Evolutionary conservation across 805 yeast species (phyloP), one percentile per base, ranked within the genome.

Genomic region (Barnettozyma pratensis): DNA sequence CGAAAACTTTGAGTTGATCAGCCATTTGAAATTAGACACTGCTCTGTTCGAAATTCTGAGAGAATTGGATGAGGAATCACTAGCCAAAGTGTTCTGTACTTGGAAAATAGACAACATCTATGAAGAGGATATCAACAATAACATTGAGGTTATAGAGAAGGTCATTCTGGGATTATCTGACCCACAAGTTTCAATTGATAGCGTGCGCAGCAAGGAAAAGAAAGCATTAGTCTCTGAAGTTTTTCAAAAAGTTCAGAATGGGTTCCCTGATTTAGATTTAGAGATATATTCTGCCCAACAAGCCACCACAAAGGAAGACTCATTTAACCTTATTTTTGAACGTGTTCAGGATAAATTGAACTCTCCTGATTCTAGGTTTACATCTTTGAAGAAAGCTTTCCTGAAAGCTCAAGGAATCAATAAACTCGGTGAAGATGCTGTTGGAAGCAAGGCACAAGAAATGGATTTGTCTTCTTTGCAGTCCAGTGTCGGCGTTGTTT

Each of bases 111-210:
- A 42, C 4, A 14, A 42, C 10, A 11, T 47, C 6, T 39, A 43
- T 4, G 41, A 39, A 39, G 26, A 14, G 5, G 44, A 39, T 6
- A 42, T 47, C 11, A 37, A 30, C 1, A 30, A 42, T 12, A 47
- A 47, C n/a, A n/a, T 47, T 28, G 42, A 34, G 5, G 26, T 47
- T 4, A 42, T 47, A 25, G 50, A 43, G 27, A 47, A 36, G 34
- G 38, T 39, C 32, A 6, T 47, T 3, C n/a, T 37, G 36, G 39
- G 39, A 14, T 14, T 46, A 40, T 42, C 49, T n/a, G 41, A 41
- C 38, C 39, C 42, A 14, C 12, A 28, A 25, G 14, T n/a, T 26
- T 34, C 40, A 12, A 30, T 34, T 11, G 31, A 28, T 29, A 46
- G n/a, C 6, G 10, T 42, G 4, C 10, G 19, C 14, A 27, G 26